Evolutionary conservation across 23 red algal species (phyloP), one percentile per base, ranked within the genome.

Genomic region (Agarophyton chilense): DNA sequence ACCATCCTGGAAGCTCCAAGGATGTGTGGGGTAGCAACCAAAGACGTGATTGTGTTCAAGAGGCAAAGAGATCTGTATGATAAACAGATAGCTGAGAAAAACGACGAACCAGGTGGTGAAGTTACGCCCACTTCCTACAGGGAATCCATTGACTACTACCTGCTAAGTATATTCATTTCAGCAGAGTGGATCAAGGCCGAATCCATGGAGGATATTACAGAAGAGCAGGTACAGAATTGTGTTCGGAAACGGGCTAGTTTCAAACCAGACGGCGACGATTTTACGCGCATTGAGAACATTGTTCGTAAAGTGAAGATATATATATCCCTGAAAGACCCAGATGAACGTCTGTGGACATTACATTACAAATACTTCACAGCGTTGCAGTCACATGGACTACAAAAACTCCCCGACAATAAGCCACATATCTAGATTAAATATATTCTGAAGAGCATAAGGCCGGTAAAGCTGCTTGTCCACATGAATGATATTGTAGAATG

Each of bases 71-170:
- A 87, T 31, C 66, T 87, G 25, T 88, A 88, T 46, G 84, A 88
- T 17, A 88, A 88, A 41, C 84, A 88, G 49, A n/a, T 88, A 9
- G 68, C 7, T 0, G 84, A 88, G 47, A 88, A 88, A 47, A 78
- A 76, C 52, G 14, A 51, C 21, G 29, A 88, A 51, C 84, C 56
- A 31, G 72, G 72, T 22, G 44, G 22, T 50, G 62, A 77, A 10
- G 33, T 77, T n/a, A 57, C 72, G 18, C 52, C 24, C 10, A 88
- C 33, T 1, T 88, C 84, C 7, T 88, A 75, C 52, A 75, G 43
- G 52, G 84, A 67, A 26, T 76, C 70, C 22, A 88, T 88, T 11
- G 84, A 88, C 7, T 67, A 88, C 31, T 40, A 32, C 34, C 24
- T 63, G 18, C 53, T 88, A 11, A 24, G 44, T 21, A 41, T 63